A percentile compares a stretch with the other conserved stretches of the same genome.
Evolutionary conservation across 208 protist species (phyloP).

Genomic region (Trypanosoma lewisi): DNA sequence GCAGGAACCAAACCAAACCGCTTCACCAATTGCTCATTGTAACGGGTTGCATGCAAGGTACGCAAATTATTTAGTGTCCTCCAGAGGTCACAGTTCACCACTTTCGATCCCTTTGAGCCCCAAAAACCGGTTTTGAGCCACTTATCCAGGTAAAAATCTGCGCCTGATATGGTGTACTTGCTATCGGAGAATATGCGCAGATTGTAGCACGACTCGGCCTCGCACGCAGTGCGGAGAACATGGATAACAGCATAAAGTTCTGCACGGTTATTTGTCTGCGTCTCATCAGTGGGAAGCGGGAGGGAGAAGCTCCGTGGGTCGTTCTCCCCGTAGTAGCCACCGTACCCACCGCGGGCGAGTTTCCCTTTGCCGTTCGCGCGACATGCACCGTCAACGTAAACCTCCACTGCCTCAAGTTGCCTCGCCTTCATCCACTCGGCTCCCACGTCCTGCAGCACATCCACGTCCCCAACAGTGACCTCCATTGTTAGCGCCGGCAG

Average conservation of each 20-base stretch:
- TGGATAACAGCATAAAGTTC: slow-evolving; percentile 80
- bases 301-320: slow-evolving; percentile 70
- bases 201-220: slow-evolving; percentile 35
- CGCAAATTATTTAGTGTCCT: slow-evolving; percentile 36
- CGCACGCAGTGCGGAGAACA: slow-evolving; percentile 42
- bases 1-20: slow-evolving; percentile 4
- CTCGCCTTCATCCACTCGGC: slow-evolving; percentile 9
- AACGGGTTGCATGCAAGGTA: slow-evolving; percentile 46
- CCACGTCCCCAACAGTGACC: neutral
- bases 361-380: slow-evolving; percentile 49
- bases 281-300: slow-evolving; percentile 44
- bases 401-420: slow-evolving; percentile 29
- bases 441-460: slow-evolving; percentile 1
- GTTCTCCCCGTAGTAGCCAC: slow-evolving; percentile 69
- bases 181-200: slow-evolving; percentile 79
- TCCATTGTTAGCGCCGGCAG: neutral
- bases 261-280: slow-evolving; percentile 85
- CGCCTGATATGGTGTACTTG: slow-evolving; percentile 68
- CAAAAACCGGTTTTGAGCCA: slow-evolving; percentile 65
- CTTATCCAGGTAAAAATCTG: slow-evolving; percentile 42
- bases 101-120: slow-evolving; percentile 32
- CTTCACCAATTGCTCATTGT: slow-evolving; percentile 30
- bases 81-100: slow-evolving; percentile 77
- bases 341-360: slow-evolving; percentile 62
- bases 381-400: slow-evolving; percentile 88